Base-by-base conservation (phyloP, 257 asterid genomes). In the Solanum appendiculatum region DNA sequence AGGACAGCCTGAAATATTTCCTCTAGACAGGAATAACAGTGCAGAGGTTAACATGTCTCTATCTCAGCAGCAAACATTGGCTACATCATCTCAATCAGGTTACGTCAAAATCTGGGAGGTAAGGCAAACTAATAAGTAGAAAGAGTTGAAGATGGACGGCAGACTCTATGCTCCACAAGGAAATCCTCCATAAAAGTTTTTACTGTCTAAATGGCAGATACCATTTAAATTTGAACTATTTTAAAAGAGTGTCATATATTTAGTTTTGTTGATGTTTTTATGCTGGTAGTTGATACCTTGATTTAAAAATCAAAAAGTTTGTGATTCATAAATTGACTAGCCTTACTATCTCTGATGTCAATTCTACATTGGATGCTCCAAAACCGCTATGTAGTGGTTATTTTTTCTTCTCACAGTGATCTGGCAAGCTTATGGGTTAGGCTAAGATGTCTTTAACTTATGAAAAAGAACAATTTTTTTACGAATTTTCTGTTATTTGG, bases 61-160 rank as follows among this genome's bases (percentile, higher is more conserved):
- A 87, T 87, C 94, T 68, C 98, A 94, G 94, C 99, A 93, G 94
- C 98, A 92, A 91, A 86, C 98, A 34, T 87, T 97, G 60, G 90
- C 88, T 90, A 85, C 91, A 88, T 77, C 98, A 40, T 91, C 98
- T 64, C 98, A 95, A 66, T 93, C 98, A 64, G 93, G 93, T 88
- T 96, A 93, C 74, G 91, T 95, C 44, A 94, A 92, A 93, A 94
- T 95, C 90, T 96, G 99, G 99, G 99, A 96, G 99, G 99, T 96
- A 94, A 87, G 80, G 40, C 69, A 29, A 64, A 46, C 36, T 56
- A 64, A 33, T 86, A 74, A 13, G 60, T 64, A 31, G 75, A 46
- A 66, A 66, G 85, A n/a, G 18, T 39, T 84, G 75, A 64, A 37
- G 33, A 37, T 60, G n/a, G 68, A 39, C 20, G 20, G 56, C 75